Conservation (phyloP, 495 filamentous ascomycete genomes). For the Penicillium daleae region DNA sequence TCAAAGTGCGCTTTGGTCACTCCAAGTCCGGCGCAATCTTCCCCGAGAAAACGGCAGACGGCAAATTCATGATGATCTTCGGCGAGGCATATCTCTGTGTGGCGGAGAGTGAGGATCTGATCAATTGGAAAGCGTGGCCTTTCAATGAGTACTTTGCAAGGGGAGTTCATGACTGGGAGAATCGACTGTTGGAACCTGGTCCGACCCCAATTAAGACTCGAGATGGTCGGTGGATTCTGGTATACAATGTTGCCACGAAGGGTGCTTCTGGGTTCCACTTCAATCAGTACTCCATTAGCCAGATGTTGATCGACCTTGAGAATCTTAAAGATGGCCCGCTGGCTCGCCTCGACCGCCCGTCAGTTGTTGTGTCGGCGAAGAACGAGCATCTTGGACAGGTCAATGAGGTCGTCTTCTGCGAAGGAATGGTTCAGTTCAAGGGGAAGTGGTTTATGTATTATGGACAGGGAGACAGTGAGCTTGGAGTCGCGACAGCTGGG, state of each 20-base stretch:
- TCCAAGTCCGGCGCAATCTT: not conserved
- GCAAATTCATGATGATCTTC: slow-evolving; percentile 2
- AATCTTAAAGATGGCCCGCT: slow-evolving; percentile 2
- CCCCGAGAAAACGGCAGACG: not conserved
- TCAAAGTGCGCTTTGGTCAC: not conserved
- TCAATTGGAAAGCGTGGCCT: slow-evolving; percentile 1
- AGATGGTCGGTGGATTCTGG: not conserved
- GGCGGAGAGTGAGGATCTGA: not conserved
- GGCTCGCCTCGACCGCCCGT: slow-evolving; percentile 19
- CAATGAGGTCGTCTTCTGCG: slow-evolving; percentile 12
- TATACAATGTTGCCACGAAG: not conserved
- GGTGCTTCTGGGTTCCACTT: not conserved
- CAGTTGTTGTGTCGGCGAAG: slow-evolving; percentile 9
- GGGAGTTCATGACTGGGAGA: not conserved
- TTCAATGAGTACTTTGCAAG: not conserved
- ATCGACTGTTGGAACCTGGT: slow-evolving; percentile 1
- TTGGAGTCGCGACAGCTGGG: slow-evolving; percentile 7
- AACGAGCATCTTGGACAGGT: slow-evolving; percentile 12
- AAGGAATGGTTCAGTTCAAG: slow-evolving; percentile 16
- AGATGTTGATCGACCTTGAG: slow-evolving; percentile 27
- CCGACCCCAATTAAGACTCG: not conserved
- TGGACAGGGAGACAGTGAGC: slow-evolving; percentile 12
- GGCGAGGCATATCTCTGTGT: not conserved
- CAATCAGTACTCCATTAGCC: slow-evolving; percentile 26
- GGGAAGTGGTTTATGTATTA: slow-evolving; percentile 17